phyloP scores from a whole-genome alignment of 2,329 filamentous ascomycete species.

The Celoporthe dispersa region DNA sequence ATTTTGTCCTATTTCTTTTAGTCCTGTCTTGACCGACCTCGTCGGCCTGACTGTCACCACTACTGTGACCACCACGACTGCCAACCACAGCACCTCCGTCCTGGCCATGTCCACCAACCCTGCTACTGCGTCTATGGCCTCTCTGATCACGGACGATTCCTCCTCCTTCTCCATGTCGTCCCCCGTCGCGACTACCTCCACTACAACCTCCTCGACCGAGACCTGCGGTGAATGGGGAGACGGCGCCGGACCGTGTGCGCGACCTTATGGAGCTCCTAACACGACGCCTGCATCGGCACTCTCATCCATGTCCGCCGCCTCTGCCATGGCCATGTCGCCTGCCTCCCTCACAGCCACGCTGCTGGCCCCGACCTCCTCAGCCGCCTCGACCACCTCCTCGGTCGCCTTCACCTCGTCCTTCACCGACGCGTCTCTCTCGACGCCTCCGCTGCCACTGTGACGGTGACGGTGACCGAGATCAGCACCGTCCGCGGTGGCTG shows the following conservation, averaged over 20 bases:
- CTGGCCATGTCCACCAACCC: background rate
- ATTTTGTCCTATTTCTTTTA: background rate
- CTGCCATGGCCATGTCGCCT: background rate
- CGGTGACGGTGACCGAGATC: slow-evolving; percentile 6
- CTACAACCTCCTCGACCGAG: background rate
- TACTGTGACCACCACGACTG: background rate
- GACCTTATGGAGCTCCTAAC: slow-evolving; percentile 28
- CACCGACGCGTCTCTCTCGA: slow-evolving; percentile 14
- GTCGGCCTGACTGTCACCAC: slow-evolving; percentile 7
- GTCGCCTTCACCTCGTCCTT: slow-evolving; percentile 12
- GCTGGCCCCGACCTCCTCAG: background rate
- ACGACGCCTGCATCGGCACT: slow-evolving; percentile 17
- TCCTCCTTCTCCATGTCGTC: background rate
- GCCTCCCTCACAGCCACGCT: background rate
- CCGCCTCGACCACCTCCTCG: background rate
- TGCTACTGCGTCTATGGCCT: background rate
- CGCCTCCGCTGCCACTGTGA: slow-evolving; percentile 20
- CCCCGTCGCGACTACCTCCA: background rate
- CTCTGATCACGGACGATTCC: background rate
- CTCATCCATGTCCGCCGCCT: slow-evolving; percentile 15
- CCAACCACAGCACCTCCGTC: background rate
- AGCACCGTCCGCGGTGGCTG: background rate
- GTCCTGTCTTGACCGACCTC: slow-evolving; percentile 15
- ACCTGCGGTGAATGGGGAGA: slow-evolving; percentile 28
- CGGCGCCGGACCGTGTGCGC: slow-evolving; percentile 25